Percentiles rank a stretch among this genome's conserved stretches.
These are phyloP conservation scores for Lolium multiflorum DNA, from an alignment of 176 grass and related monocot species.

Conservation along the genomic window DNA sequence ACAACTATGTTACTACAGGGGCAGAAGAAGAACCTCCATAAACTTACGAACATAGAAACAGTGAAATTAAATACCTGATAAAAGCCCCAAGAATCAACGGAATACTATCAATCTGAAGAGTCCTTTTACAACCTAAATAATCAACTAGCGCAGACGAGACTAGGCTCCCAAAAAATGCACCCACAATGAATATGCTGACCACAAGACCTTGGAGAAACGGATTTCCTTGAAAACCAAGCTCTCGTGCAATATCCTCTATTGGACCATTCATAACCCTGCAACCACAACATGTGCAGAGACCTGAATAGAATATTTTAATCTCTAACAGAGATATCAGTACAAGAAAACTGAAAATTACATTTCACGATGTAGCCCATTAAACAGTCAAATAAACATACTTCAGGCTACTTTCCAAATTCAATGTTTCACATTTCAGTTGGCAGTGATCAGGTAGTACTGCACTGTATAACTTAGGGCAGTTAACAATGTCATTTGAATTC, in stretches of 20 bases:
- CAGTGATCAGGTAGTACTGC: conserved; percentile 6
- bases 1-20: conserved; percentile 9
- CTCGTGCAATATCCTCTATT: conserved; percentile 87
- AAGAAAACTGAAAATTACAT: neutral
- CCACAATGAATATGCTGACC: conserved; percentile 98
- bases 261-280: conserved; percentile 98
- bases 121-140: conserved; percentile 89
- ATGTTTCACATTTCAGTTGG: conserved; percentile 6
- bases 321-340: neutral
- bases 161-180: conserved; percentile 91
- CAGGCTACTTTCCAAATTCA: conserved; percentile 6
- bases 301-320: neutral
- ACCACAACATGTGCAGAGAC: conserved; percentile 25
- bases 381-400: neutral
- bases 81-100: conserved; percentile 90
- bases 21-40: conserved; percentile 29
- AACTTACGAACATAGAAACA: conserved; percentile 31
- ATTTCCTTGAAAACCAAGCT: conserved; percentile 96
- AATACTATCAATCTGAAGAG: conserved; percentile 83
- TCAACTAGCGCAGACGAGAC: conserved; percentile 76
- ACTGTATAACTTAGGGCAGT: neutral
- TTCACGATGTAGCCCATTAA: neutral
- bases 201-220: conserved; percentile 92
- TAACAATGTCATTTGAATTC: neutral
- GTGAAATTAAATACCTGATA: conserved; percentile 65